A percentile compares a stretch with the other conserved stretches of the same genome.
Evolutionary conservation across 1,284 basidiomycete genomes (phyloP).

Genomic region (Thecaphora frezii): DNA sequence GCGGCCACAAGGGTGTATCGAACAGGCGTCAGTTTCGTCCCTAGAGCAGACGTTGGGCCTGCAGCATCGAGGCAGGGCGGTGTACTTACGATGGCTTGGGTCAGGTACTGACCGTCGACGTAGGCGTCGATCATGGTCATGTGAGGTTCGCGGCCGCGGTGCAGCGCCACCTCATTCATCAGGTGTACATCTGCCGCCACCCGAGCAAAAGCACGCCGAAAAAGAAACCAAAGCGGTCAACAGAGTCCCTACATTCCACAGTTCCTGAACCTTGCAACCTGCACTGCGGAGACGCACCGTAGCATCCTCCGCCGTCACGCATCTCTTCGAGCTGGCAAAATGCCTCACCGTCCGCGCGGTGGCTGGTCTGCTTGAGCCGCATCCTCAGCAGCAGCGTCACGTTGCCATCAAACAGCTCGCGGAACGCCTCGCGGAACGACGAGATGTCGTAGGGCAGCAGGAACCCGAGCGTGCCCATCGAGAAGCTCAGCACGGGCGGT

Average conservation of each 20-base stretch:
- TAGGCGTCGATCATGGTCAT: constrained; percentile 90
- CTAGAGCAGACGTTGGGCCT: background rate
- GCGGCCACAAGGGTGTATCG: background rate
- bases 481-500: constrained; percentile 91
- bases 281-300: constrained; percentile 1
- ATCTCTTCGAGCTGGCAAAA: constrained; percentile 26
- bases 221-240: no score
- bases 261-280: no score
- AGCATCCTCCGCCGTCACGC: constrained; percentile 21
- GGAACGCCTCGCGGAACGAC: constrained; percentile 36
- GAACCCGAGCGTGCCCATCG: constrained; percentile 93
- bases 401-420: constrained; percentile 40
- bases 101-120: constrained; percentile 92
- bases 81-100: constrained; percentile 84
- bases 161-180: constrained; percentile 94
- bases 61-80: background rate
- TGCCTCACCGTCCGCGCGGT: constrained; percentile 24
- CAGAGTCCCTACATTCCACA: no score
- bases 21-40: background rate
- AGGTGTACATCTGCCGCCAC: constrained; percentile 90
- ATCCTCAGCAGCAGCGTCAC: constrained; percentile 48
- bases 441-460: constrained; percentile 74
- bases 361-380: constrained; percentile 42
- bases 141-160: constrained; percentile 86
- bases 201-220: no score